phyloP scores from a whole-genome alignment of 805 yeast species.

The Hanseniaspora singularis region DNA sequence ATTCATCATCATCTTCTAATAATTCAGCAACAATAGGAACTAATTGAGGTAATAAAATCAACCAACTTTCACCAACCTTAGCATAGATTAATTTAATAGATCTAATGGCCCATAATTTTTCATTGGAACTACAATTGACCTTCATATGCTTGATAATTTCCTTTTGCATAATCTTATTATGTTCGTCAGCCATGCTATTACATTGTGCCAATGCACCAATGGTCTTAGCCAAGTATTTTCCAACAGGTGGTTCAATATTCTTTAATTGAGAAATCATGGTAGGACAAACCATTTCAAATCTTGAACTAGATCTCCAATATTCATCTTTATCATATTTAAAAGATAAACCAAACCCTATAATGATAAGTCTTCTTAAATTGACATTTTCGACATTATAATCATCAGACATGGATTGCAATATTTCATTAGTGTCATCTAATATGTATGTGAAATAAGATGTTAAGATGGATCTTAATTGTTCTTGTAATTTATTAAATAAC shows the following conservation, averaged over 20 bases:
- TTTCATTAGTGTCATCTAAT: slow-evolving; percentile 52
- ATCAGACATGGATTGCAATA: slow-evolving; percentile 41
- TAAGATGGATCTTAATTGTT: slow-evolving; percentile 70
- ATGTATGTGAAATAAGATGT: slow-evolving; percentile 81
- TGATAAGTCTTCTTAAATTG: slow-evolving; percentile 57
- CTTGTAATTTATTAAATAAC: slow-evolving; percentile 76
- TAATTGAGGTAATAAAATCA: slow-evolving; percentile 76
- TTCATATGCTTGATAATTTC: slow-evolving; percentile 55
- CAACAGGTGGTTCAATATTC: slow-evolving; percentile 59
- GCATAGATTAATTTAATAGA: slow-evolving; percentile 71
- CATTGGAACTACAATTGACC: slow-evolving; percentile 43
- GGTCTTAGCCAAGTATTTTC: slow-evolving; percentile 70
- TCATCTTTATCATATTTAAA: slow-evolving; percentile 87
- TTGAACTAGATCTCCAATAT: slow-evolving; percentile 80
- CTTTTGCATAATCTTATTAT: slow-evolving; percentile 62
- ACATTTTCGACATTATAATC: slow-evolving; percentile 24
- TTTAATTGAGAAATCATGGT: slow-evolving; percentile 55
- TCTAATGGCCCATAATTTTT: slow-evolving; percentile 70
- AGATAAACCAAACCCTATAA: slow-evolving; percentile 63
- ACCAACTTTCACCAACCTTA: slow-evolving; percentile 91
- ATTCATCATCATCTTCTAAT: slow-evolving; percentile 90
- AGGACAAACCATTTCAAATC: slow-evolving; percentile 61
- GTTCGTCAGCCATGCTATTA: slow-evolving; percentile 56
- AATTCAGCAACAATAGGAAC: slow-evolving; percentile 93
- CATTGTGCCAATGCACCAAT: slow-evolving; percentile 62